phyloP scores from a whole-genome alignment of 1,284 basidiomycete species.

The Cryptococcus sp. region DNA sequence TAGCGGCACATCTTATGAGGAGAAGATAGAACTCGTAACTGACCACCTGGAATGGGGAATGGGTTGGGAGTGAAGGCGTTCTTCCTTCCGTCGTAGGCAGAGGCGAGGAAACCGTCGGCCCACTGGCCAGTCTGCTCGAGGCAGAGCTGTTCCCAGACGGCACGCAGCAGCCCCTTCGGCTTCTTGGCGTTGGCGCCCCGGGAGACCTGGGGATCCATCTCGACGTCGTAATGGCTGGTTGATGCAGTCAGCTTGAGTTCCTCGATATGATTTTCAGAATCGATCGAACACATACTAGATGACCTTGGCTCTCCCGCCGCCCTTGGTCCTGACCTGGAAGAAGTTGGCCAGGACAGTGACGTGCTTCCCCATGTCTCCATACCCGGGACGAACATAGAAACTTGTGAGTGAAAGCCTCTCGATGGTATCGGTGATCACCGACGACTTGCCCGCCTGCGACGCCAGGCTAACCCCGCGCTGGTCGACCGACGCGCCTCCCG shows the following conservation, averaged over 20 bases:
- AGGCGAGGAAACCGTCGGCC: slow-evolving; percentile 19
- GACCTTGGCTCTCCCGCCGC: slow-evolving; percentile 23
- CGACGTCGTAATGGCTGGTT: slow-evolving; percentile 45
- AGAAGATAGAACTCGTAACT: not conserved
- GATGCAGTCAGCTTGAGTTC: not conserved
- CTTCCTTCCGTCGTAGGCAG: slow-evolving; percentile 40
- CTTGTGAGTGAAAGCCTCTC: slow-evolving; percentile 25
- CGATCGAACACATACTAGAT: slow-evolving; percentile 37
- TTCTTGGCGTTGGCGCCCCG: slow-evolving; percentile 31
- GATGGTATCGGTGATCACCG: slow-evolving; percentile 16
- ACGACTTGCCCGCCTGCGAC: not conserved
- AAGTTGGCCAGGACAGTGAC: slow-evolving; percentile 33
- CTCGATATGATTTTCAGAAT: not conserved
- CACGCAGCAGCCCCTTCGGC: slow-evolving; percentile 26
- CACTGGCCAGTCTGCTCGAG: slow-evolving; percentile 26
- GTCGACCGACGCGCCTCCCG: no score
- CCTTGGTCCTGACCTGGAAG: slow-evolving; percentile 30
- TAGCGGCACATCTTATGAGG: not conserved
- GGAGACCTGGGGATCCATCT: slow-evolving; percentile 40
- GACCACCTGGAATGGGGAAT: slow-evolving; percentile 30
- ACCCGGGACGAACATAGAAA: slow-evolving; percentile 37
- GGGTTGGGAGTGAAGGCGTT: slow-evolving; percentile 39
- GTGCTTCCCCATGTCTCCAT: slow-evolving; percentile 22
- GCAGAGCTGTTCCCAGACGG: slow-evolving; percentile 33
- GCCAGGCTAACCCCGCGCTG: not conserved